Evolutionary conservation across 1,139 yeast species (phyloP), one percentile per base, ranked within the genome.

Genomic region (Yamadazyma siamensis): DNA sequence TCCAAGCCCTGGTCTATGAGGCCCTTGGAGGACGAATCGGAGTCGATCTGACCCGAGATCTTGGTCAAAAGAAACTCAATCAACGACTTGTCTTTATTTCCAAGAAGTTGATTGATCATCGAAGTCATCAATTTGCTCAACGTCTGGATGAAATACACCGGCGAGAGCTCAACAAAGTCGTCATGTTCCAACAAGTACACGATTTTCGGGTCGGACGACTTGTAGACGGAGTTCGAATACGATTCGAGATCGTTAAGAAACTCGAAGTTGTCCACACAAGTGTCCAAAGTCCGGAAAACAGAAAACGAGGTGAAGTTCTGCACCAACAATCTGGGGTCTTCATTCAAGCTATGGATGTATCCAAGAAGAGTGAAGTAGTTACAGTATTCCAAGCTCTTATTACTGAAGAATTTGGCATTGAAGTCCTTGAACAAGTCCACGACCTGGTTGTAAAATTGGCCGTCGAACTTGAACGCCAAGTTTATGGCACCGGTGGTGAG

Each of bases 321-420:
- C 31, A 50, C 46, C 31, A 75, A 59, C 24, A 73, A 45, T 5
- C 41, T 39, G 2, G 75, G 56, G 16, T 56, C 49, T 10, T 50
- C 46, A 15, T 54, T 54, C 31, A 75, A 55, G 2, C 75, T 77
- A 22, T 62, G 62, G 31, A 75, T 44, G 21, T 63, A 57, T 0
- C 81, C 81, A 24, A 67, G 50, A 2, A 74, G 42, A 1, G 76
- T 54, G 31, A 71, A 64, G 43, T 67, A 72, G 29, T 64, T 54
- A 13, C 67, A 49, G 13, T 68, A 43, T 25, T 56, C 61, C 26
- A 45, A 49, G n/a, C 43, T 40, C 22, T 44, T 34, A 37, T 40
- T 34, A 27, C 35, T 34, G 46, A 61, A 54, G 31, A 59, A 46
- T 15, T 35, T 37, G 16, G 48, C 52, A 41, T 54, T 46, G 44